Conservation (phyloP, 1,284 basidiomycete species). For the Schizophyllum amplum region DNA sequence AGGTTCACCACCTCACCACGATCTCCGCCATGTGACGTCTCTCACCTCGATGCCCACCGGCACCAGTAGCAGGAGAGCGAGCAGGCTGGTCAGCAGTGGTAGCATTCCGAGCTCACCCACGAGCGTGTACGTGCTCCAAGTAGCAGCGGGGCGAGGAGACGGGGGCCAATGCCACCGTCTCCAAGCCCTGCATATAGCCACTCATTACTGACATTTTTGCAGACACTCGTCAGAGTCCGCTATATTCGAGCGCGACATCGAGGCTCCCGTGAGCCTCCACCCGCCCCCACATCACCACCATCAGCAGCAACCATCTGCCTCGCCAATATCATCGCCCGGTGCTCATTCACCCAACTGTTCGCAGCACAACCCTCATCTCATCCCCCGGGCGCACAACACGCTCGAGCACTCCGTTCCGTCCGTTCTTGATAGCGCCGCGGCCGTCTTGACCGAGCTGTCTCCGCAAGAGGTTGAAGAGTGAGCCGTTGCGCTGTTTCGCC, state of each 20-base stretch:
- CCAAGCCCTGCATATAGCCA: no score
- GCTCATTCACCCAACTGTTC: constrained; percentile 37
- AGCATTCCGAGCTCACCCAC: neutral
- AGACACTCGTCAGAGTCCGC: constrained; percentile 73
- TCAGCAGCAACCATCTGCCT: neutral
- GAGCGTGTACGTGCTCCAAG: neutral
- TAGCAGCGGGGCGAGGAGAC: neutral
- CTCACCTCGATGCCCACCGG: constrained; percentile 10
- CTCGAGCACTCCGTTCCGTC: constrained; percentile 68
- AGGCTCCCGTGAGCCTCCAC: constrained; percentile 33
- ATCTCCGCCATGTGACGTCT: constrained; percentile 22
- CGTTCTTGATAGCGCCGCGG: constrained; percentile 67
- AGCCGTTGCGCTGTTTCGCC: constrained; percentile 38
- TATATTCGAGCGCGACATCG: constrained; percentile 78
- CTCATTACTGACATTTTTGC: constrained; percentile 6
- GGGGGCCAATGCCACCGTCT: no score
- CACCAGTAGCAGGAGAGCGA: constrained; percentile 24
- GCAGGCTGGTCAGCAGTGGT: neutral
- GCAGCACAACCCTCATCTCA: constrained; percentile 57
- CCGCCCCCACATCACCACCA: neutral
- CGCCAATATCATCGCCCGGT: neutral
- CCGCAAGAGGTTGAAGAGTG: constrained; percentile 36
- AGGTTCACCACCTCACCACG: neutral
- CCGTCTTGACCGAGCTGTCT: constrained; percentile 44
- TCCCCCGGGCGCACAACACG: constrained; percentile 58